A percentile compares a stretch with the other conserved stretches of the same genome.
These are phyloP conservation scores for Corylus americana DNA, from an alignment of 306 rosid species.

Conservation along the genomic window DNA sequence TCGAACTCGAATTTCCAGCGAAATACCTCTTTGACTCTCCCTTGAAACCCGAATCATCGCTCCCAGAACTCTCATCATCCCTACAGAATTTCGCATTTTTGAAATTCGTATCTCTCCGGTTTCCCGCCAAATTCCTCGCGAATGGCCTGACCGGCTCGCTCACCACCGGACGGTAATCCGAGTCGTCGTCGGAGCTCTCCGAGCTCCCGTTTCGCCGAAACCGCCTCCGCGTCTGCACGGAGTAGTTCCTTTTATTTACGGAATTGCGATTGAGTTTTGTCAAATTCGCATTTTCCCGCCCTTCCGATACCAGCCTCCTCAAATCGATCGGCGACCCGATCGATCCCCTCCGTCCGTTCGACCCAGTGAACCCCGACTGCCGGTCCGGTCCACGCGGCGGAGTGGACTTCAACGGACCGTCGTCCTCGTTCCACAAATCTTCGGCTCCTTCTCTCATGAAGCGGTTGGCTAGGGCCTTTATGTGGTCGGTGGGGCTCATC, in stretches of 20 bases:
- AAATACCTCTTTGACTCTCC: slow-evolving; percentile 9
- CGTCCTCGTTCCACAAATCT: slow-evolving; percentile 79
- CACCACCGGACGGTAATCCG: slow-evolving; percentile 33
- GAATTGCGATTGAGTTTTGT: slow-evolving; percentile 14
- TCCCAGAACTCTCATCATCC: slow-evolving; percentile 47
- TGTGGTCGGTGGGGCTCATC: slow-evolving; percentile 57
- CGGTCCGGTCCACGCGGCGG: slow-evolving; percentile 10
- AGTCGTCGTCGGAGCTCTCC: slow-evolving; percentile 34
- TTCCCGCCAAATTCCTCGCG: slow-evolving; percentile 21
- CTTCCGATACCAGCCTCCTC: slow-evolving; percentile 32
- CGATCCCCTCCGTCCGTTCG: slow-evolving; percentile 27
- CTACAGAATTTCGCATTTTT: slow-evolving; percentile 29
- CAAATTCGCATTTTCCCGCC: slow-evolving; percentile 16
- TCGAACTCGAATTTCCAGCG: background rate
- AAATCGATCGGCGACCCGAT: slow-evolving; percentile 37
- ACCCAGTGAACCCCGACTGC: slow-evolving; percentile 4
- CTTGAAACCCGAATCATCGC: slow-evolving; percentile 32
- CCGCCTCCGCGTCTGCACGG: slow-evolving; percentile 36
- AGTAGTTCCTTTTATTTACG: slow-evolving; percentile 50
- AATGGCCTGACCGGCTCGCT: slow-evolving; percentile 26
- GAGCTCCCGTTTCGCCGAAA: slow-evolving; percentile 46
- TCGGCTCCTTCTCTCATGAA: slow-evolving; percentile 74
- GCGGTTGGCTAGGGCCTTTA: slow-evolving; percentile 75
- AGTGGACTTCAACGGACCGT: slow-evolving; percentile 55
- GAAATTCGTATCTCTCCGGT: slow-evolving; percentile 4